These are phyloP conservation scores for Leccinum subrobustum DNA, from an alignment of 1,284 basidiomycete species.

Conservation along the genomic window DNA sequence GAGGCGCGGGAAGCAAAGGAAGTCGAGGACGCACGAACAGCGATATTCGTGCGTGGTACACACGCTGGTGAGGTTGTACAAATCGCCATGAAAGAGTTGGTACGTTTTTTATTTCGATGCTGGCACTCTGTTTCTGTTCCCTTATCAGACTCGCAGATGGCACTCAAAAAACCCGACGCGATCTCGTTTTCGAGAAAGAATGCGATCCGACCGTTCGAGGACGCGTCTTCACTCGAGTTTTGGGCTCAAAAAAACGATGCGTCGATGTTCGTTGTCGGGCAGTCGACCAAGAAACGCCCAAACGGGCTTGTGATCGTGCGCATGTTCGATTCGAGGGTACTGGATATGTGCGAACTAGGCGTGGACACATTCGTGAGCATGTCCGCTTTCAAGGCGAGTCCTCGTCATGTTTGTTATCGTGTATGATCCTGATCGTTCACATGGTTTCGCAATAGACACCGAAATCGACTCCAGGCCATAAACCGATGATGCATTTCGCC, in stretches of 20 bases:
- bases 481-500: constrained; percentile 94
- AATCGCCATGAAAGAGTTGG: constrained; percentile 85
- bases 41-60: constrained; percentile 89
- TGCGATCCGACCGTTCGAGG: constrained; percentile 88
- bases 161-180: constrained; percentile 84
- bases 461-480: constrained; percentile 89
- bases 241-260: constrained; percentile 96
- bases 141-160: constrained; percentile 58
- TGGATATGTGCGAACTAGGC: constrained; percentile 96
- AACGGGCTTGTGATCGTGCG: constrained; percentile 85
- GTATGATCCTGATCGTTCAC: not conserved
- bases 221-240: constrained; percentile 84
- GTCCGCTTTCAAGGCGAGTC: constrained; percentile 76
- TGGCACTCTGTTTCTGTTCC: not conserved
- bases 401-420: not conserved
- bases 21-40: constrained; percentile 81
- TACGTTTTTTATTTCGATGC: constrained; percentile 40
- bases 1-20: constrained; percentile 88
- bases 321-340: constrained; percentile 83
- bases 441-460: constrained; percentile 55
- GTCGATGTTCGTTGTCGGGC: constrained; percentile 86
- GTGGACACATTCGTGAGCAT: constrained; percentile 81
- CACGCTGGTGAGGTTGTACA: constrained; percentile 83
- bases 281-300: constrained; percentile 94
- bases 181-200: constrained; percentile 98